Evolutionary conservation across 805 yeast species (phyloP), one percentile per base, ranked within the genome.

Genomic region (Kazachstania martiniae): DNA sequence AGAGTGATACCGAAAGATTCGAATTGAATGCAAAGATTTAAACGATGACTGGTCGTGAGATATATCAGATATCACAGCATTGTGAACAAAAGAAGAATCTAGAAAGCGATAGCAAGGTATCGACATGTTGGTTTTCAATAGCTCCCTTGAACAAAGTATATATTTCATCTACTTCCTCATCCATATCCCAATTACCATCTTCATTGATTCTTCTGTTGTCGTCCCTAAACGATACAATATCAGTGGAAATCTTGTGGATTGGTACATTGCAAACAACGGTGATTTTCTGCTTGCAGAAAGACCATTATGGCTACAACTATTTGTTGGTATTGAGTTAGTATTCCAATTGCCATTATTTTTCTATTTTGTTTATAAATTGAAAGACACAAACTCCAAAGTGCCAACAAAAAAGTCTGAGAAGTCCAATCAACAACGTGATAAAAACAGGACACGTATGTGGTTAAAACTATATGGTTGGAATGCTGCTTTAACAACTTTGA

Each of bases 321-420:
- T 81, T 54, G 93, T 86, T 1, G 55, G 67, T 43, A 51, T 84
- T 35, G 98, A 89, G 54, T 39, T 87, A 25, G 31, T 74, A 3
- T 66, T 80, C 42, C 98, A 89, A 58, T 51, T 82, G 32, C 98
- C 98, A 1, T 62, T 82, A 18, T 91, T 91, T 55, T 46, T 73
- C 27, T 56, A 55, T 41, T 60, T 55, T 30, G 28, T 31, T 13
- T 30, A 38, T 15, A 33, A 29, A 8, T 29, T 31, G 19, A n/a
- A 8, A 13, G 6, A 23, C 26, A 17, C 5, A 19, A 31, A 23
- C 18, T 31, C 36, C 35, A 34, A 42, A 28, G 31, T 9, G 25
- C 21, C 27, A 25, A 9, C 27, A 39, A 13, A 33, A 40, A 34
- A 39, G 28, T 21, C 7, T 10, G 23, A 29, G 23, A 18, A 27